phyloP scores from a whole-genome alignment of 306 rosid species.

The Dryas octopetala region DNA sequence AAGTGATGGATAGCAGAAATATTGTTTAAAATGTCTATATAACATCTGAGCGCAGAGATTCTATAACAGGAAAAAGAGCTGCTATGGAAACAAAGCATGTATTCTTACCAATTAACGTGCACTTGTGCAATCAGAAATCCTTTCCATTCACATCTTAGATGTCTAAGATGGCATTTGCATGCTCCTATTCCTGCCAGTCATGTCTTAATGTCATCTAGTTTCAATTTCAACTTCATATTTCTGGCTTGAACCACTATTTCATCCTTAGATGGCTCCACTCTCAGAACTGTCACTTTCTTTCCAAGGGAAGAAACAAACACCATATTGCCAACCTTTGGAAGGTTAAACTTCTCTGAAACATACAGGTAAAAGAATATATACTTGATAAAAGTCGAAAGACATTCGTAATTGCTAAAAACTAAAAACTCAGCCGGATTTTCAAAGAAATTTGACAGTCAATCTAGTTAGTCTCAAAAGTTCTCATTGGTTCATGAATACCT shows the following conservation, averaged over 20 bases:
- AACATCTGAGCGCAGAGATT: neutral
- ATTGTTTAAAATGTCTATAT: neutral
- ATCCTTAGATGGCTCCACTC: slow-evolving; percentile 66
- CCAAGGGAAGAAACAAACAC: slow-evolving; percentile 77
- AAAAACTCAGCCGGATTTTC: neutral
- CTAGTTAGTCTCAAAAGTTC: neutral
- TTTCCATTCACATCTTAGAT: neutral
- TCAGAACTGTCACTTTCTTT: slow-evolving; percentile 56
- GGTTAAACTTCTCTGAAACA: slow-evolving; percentile 52
- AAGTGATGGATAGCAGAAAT: no score
- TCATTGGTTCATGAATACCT: slow-evolving; percentile 42
- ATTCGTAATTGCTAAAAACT: neutral
- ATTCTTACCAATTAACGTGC: slow-evolving; percentile 5
- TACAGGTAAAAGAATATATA: slow-evolving; percentile 16
- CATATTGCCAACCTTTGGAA: slow-evolving; percentile 72
- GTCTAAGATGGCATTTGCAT: no score
- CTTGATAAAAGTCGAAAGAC: neutral
- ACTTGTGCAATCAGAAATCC: neutral
- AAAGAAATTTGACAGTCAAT: neutral
- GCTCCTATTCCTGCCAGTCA: slow-evolving; percentile 34
- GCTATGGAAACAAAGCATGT: neutral
- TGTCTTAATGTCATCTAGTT: slow-evolving; percentile 54
- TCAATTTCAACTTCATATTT: slow-evolving; percentile 76
- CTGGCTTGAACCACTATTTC: slow-evolving; percentile 86
- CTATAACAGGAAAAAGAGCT: neutral